Percentiles rank a stretch among this genome's conserved stretches.
phyloP scores from a whole-genome alignment of 257 asterid genomes.

The Cynanchum wilfordii region DNA sequence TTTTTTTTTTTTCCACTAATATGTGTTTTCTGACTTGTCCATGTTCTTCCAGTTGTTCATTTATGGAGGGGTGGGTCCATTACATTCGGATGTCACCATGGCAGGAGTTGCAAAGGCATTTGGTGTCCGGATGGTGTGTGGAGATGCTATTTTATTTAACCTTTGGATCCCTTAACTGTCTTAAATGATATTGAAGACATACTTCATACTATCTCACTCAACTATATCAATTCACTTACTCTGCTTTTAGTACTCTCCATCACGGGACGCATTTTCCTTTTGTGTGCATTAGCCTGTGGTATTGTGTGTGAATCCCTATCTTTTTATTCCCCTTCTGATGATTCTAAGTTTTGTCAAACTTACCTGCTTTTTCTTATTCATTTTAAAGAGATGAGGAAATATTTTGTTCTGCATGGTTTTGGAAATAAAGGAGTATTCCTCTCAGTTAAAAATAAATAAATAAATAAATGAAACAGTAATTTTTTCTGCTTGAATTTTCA shows the following conservation, averaged over 20 bases:
- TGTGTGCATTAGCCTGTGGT: neutral
- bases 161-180: conserved; percentile 8
- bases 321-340: neutral
- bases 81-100: conserved; percentile 81
- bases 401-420: neutral
- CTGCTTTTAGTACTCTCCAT: neutral
- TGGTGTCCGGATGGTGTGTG: conserved; percentile 78
- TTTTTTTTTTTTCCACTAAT: neutral
- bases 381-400: neutral
- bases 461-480: neutral
- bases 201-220: neutral
- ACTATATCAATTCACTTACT: neutral
- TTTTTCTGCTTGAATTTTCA: neutral
- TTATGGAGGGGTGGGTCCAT: conserved; percentile 86
- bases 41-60: conserved; percentile 57
- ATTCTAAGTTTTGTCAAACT: neutral
- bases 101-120: conserved; percentile 97
- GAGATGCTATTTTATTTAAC: neutral
- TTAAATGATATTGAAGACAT: neutral
- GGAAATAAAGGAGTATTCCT: neutral
- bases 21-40: neutral
- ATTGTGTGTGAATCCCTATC: neutral
- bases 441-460: neutral
- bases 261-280: neutral
- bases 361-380: neutral